Percentiles rank a stretch among this genome's conserved stretches.
These are phyloP conservation scores for Acacia concinna DNA, from an alignment of 331 rosid species.

Conservation along the genomic window DNA sequence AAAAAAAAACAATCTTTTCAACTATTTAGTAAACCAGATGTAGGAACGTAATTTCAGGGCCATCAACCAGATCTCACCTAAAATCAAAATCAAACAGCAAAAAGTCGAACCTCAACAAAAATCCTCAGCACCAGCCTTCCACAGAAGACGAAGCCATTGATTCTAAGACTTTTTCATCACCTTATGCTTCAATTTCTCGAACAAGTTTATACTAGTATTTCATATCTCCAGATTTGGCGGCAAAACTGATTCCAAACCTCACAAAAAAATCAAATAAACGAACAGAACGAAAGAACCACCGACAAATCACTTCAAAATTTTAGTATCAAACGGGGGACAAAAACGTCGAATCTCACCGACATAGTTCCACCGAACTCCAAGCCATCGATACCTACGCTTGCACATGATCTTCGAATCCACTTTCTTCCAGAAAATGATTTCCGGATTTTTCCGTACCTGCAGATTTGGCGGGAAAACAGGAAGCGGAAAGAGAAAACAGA, in stretches of 20 bases:
- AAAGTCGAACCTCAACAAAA: slow-evolving; percentile 37
- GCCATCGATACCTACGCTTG: slow-evolving; percentile 29
- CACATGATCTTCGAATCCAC: not conserved
- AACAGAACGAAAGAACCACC: slow-evolving; percentile 16
- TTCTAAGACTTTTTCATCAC: not conserved
- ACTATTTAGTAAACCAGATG: not conserved
- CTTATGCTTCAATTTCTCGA: not conserved
- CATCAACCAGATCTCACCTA: slow-evolving; percentile 46
- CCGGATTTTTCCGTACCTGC: not conserved
- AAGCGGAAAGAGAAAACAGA: not conserved
- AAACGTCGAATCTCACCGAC: slow-evolving; percentile 36
- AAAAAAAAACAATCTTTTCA: not conserved
- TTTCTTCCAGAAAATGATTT: not conserved
- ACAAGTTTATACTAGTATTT: not conserved
- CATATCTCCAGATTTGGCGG: slow-evolving; percentile 16
- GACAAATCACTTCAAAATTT: slow-evolving; percentile 42
- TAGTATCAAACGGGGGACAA: slow-evolving; percentile 40
- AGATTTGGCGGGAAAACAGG: not conserved
- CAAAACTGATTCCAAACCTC: not conserved
- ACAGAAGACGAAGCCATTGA: slow-evolving; percentile 35
- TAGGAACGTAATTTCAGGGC: not conserved
- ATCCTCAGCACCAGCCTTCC: slow-evolving; percentile 19
- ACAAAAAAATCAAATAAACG: not conserved
- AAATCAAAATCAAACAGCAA: slow-evolving; percentile 43
- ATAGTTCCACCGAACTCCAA: slow-evolving; percentile 20